These are phyloP conservation scores for Avena atlantica DNA, from an alignment of 176 grass and related monocot genomes.

Conservation along the genomic window DNA sequence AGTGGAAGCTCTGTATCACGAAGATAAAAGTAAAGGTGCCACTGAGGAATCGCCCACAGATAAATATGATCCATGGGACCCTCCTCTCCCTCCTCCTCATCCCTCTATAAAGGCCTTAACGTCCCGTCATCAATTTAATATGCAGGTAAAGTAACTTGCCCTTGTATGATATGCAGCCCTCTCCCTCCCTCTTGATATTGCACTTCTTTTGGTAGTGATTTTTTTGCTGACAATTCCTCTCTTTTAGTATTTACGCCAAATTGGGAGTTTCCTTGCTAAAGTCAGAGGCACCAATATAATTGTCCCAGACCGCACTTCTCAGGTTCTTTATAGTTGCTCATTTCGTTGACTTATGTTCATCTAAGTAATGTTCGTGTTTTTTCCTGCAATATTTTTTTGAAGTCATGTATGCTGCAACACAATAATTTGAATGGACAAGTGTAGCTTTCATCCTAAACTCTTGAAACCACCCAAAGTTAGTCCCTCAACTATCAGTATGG, in stretches of 20 bases:
- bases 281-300: conserved; percentile 21
- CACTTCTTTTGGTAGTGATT: neutral
- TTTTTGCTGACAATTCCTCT: neutral
- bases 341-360: neutral
- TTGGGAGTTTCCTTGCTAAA: neutral
- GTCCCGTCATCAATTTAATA: neutral
- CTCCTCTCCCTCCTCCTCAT: conserved; percentile 24
- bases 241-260: neutral
- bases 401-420: neutral
- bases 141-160: conserved; percentile 5
- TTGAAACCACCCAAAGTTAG: too few species aligned
- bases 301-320: conserved; percentile 20
- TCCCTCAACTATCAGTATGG: too few species aligned
- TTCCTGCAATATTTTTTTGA: neutral
- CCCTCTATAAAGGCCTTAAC: neutral
- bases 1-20: neutral
- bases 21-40: neutral
- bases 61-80: conserved; percentile 29
- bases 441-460: neutral
- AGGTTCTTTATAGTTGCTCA: neutral
- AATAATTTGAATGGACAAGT: neutral
- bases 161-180: neutral
- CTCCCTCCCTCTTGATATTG: neutral
- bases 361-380: neutral
- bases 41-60: neutral